These are phyloP conservation scores for Pseudohyphozyma bogoriensis DNA, from an alignment of 768 basidiomycete genomes.

Conservation along the genomic window DNA sequence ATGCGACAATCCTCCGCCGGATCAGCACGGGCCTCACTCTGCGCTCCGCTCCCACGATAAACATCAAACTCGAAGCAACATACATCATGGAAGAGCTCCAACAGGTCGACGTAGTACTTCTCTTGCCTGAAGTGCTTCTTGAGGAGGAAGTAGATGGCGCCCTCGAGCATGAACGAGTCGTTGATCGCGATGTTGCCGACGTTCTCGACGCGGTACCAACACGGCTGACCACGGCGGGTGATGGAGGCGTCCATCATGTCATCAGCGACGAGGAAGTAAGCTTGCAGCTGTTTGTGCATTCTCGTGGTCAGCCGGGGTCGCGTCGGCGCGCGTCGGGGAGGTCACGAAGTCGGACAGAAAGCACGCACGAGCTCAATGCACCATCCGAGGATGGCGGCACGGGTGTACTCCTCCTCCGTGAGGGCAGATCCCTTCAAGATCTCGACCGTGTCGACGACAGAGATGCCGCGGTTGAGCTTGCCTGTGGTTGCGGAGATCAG, in stretches of 20 bases:
- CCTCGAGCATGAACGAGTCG: conserved; percentile 92
- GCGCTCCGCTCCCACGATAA: background rate
- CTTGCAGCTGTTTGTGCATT: conserved; percentile 60
- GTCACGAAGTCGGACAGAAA: too few species aligned
- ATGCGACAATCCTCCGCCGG: background rate
- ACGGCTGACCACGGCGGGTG: conserved; percentile 86
- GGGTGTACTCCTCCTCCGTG: conserved; percentile 74
- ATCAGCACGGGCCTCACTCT: background rate
- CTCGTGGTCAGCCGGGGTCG: background rate
- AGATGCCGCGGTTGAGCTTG: conserved; percentile 93
- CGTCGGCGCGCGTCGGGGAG: background rate
- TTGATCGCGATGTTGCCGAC: conserved; percentile 86
- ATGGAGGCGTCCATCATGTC: conserved; percentile 96
- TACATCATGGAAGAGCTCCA: conserved; percentile 85
- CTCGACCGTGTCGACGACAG: conserved; percentile 83
- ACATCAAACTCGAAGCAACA: too few species aligned
- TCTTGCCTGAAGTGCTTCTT: conserved; percentile 74
- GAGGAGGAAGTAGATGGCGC: conserved; percentile 80
- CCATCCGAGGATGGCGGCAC: conserved; percentile 85
- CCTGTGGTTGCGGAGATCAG: conserved; percentile 40
- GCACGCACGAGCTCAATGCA: conserved; percentile 78
- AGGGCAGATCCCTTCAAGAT: conserved; percentile 65
- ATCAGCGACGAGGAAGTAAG: conserved; percentile 91
- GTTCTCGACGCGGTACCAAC: conserved; percentile 66
- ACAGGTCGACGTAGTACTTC: conserved; percentile 71